Conservation (phyloP, 1,284 basidiomycete genomes). For the Irpex lacteus region DNA sequence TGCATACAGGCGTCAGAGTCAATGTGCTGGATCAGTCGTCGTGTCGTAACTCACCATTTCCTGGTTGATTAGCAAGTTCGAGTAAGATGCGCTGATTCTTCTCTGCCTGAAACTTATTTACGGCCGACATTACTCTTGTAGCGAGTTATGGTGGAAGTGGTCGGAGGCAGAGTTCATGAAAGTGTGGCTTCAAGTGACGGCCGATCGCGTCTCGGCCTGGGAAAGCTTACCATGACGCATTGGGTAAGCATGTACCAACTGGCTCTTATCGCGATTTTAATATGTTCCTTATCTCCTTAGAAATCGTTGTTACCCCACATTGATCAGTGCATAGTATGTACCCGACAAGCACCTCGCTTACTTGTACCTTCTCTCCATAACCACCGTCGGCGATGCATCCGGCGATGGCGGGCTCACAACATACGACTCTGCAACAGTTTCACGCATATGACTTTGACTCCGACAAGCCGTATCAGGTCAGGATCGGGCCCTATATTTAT, state of each 20-base stretch:
- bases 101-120: conserved; percentile 61
- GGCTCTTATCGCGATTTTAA: neutral
- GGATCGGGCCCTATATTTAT: conserved; percentile 12
- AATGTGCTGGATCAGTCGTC: neutral
- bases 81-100: conserved; percentile 65
- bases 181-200: neutral
- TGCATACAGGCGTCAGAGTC: neutral
- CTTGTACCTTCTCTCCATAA: neutral
- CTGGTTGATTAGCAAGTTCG: conserved; percentile 66
- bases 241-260: neutral
- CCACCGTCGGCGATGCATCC: neutral
- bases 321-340: neutral
- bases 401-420: neutral
- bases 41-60: conserved; percentile 57
- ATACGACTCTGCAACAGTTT: conserved; percentile 6
- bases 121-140: conserved; percentile 12
- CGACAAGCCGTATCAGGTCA: conserved; percentile 61
- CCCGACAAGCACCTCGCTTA: neutral
- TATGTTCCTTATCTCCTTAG: neutral
- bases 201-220: neutral
- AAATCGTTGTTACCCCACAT: neutral
- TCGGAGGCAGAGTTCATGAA: neutral
- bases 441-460: conserved; percentile 45
- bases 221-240: neutral
- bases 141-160: neutral